Conservation (phyloP, 768 basidiomycete species). For the Boletus rubroflammeus region DNA sequence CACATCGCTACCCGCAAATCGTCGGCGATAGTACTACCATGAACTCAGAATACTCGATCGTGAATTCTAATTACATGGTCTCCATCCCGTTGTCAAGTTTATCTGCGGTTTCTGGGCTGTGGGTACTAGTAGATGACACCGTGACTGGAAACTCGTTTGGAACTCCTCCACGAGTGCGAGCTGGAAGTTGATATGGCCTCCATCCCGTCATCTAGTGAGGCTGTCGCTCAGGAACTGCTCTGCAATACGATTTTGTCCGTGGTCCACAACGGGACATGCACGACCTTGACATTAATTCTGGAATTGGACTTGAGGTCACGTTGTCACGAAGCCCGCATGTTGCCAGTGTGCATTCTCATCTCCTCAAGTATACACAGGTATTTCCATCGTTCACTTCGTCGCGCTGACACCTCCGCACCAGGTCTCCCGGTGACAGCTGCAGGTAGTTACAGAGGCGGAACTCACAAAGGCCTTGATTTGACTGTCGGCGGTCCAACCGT, state of each 20-base stretch:
- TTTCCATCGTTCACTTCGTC: slow-evolving; percentile 67
- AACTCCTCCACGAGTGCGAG: no score
- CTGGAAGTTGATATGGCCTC: no score
- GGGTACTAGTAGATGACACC: neutral
- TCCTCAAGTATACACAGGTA: slow-evolving; percentile 50
- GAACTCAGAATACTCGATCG: neutral
- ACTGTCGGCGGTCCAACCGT: slow-evolving; percentile 50
- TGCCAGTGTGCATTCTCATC: slow-evolving; percentile 6
- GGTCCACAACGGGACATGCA: slow-evolving; percentile 26
- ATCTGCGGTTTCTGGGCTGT: no score
- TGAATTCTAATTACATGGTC: neutral
- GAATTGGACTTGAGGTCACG: slow-evolving; percentile 66
- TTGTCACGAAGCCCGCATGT: slow-evolving; percentile 46
- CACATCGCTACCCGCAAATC: neutral
- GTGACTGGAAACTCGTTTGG: no score
- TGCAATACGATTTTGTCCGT: slow-evolving; percentile 46
- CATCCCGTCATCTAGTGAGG: no score
- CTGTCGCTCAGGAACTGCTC: slow-evolving; percentile 46
- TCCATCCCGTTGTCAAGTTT: neutral
- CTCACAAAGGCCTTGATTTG: slow-evolving; percentile 75
- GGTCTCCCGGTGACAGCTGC: slow-evolving; percentile 40
- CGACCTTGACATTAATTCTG: slow-evolving; percentile 58
- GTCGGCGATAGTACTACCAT: neutral
- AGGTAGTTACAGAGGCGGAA: slow-evolving; percentile 63
- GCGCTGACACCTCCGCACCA: slow-evolving; percentile 37